Conservation (phyloP, 148 eudicot genomes). For the Camellia lanceoleosa region DNA sequence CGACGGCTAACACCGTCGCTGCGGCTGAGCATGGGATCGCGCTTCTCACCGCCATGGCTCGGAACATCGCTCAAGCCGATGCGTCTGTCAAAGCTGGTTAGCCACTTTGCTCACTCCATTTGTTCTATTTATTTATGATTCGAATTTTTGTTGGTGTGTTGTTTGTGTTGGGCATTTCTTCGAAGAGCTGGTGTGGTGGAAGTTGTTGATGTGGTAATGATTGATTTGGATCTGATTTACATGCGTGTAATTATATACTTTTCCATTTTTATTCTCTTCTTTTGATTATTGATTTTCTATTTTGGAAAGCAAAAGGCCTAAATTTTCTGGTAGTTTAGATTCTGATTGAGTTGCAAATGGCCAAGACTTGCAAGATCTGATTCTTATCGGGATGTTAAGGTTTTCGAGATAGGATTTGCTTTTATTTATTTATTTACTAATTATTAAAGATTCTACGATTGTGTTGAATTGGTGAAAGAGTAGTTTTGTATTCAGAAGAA, state of each 20-base stretch:
- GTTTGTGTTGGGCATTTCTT: conserved; percentile 25
- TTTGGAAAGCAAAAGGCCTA: conserved; percentile 3
- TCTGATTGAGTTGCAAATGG: conserved; percentile 7
- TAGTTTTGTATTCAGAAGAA: neutral
- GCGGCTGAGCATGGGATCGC: conserved; percentile 99
- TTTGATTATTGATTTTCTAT: neutral
- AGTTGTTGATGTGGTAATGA: neutral
- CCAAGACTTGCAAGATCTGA: conserved; percentile 8
- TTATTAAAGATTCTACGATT: neutral
- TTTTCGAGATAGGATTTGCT: neutral
- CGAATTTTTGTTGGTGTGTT: neutral
- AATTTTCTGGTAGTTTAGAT: neutral
- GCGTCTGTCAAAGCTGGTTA: conserved; percentile 89
- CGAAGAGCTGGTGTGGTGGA: conserved; percentile 24
- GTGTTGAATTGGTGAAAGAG: neutral
- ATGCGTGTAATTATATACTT: neutral
- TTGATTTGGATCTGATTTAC: conserved; percentile 7
- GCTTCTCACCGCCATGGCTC: conserved; percentile 79
- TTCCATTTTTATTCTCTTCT: neutral
- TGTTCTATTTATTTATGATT: neutral
- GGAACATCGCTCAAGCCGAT: conserved; percentile 95
- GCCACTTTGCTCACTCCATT: neutral
- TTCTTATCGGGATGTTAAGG: neutral
- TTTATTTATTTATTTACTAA: neutral
- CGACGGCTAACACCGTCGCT: conserved; percentile 94